Base-by-base conservation (phyloP, 2,329 filamentous ascomycete species). In the Colletotrichum filicis region DNA sequence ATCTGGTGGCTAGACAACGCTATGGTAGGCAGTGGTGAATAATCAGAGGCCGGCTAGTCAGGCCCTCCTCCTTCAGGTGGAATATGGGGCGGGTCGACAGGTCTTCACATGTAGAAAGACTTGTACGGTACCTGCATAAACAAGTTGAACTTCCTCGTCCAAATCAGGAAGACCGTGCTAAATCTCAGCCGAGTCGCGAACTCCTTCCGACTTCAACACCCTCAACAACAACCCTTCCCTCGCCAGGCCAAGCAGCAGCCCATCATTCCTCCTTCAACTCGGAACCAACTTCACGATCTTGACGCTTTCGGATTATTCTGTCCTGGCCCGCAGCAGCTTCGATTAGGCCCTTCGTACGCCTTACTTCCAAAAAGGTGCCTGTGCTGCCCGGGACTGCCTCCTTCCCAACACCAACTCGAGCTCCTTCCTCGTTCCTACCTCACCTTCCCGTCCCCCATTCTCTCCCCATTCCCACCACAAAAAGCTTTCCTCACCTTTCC, bases 371-470 rank as follows among this genome's bases (percentile, higher is more conserved):
- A 28, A 32, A 69, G 52, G 28, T 57, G 35, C 59, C 59, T 64
- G 8, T 28, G 4, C 58, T 46, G n/a, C 55, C 16, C 37, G 30
- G 42, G 8, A 30, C 30, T 67, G 42, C 30, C 53, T 71, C 68
- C 67, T 74, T 74, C 71, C 71, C 53, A 26, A n/a, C 52, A 14
- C 24, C 71, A 8, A 59, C 42, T 67, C 30, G 16, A n/a, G 24
- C 57, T 49, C 55, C 62, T 66, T 30, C 58, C 57, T 49, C 55
- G 63, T 57, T 57, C 58, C 65, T 67, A 8, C 37, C 24, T 49
- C 42, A 26, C 60, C 22, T 26, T 22, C 46, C 35, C 22, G 35
- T 32, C 52, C 62, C 28, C 14, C 56, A 22, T 62, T 24, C 7
- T 49, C n/a, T 46, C 28, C 16, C 49, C 26, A 57, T 19, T 6